Conservation (phyloP, 2,329 filamentous ascomycete species). For the Meredithiella fracta region DNA sequence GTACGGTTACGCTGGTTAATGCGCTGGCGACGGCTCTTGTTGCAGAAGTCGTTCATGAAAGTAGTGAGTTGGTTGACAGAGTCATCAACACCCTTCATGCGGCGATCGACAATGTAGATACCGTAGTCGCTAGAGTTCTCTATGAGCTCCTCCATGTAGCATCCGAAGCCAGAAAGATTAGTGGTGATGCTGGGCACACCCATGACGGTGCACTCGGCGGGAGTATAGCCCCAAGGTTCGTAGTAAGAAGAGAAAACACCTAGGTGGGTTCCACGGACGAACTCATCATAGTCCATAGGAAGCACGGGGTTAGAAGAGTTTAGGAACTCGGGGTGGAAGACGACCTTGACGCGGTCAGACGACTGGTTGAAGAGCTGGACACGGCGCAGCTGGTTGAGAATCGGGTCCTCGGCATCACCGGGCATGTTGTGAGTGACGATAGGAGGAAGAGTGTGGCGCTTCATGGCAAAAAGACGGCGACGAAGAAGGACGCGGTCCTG, state of each 20-base stretch:
- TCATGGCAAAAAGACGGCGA: conserved; percentile 89
- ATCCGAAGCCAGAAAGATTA: conserved; percentile 92
- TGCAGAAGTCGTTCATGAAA: conserved; percentile 78
- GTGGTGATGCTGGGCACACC: conserved; percentile 96
- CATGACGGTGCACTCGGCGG: conserved; percentile 97
- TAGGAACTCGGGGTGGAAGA: conserved; percentile 96
- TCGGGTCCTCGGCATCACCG: conserved; percentile 82
- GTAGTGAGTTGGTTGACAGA: conserved; percentile 85
- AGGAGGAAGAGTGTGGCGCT: conserved; percentile 72
- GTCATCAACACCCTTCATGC: conserved; percentile 90
- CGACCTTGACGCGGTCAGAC: conserved; percentile 84
- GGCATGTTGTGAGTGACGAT: conserved; percentile 99
- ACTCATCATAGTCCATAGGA: conserved; percentile 94
- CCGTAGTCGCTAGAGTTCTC: conserved; percentile 97
- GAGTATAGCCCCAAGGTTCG: conserved; percentile 97
- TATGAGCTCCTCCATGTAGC: conserved; percentile 98
- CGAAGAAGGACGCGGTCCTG: conserved; percentile 88
- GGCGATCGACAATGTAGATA: conserved; percentile 95
- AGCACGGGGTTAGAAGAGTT: conserved; percentile 91
- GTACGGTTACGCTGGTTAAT: conserved; percentile 98
- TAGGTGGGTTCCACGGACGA: conserved; percentile 89
- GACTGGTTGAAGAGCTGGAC: conserved; percentile 97
- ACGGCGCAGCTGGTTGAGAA: conserved; percentile 86
- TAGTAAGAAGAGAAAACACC: conserved; percentile 97
- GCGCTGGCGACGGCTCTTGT: conserved; percentile 85